These are phyloP conservation scores for Mycosphaerella sp. DNA, from an alignment of 2,329 filamentous ascomycete genomes.

Conservation along the genomic window DNA sequence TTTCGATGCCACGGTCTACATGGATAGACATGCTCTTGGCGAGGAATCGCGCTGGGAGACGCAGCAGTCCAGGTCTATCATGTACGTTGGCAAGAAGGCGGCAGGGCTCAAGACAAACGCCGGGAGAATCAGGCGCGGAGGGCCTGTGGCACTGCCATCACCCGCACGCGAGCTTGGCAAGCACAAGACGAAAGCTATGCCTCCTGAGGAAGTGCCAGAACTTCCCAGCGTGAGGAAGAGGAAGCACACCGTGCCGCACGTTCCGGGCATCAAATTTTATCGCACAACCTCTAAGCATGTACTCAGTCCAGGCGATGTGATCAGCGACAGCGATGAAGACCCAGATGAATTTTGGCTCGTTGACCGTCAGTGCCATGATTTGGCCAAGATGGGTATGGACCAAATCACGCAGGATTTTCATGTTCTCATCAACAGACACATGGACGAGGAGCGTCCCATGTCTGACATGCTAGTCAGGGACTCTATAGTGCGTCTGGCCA, in stretches of 20 bases:
- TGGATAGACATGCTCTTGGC: constrained; percentile 29
- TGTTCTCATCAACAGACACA: constrained; percentile 34
- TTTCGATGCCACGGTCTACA: constrained; percentile 31
- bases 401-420: constrained; percentile 32
- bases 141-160: background rate
- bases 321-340: constrained; percentile 43
- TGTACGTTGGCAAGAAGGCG: background rate
- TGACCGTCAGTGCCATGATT: constrained; percentile 29
- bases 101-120: background rate
- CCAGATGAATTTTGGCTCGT: constrained; percentile 36
- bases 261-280: constrained; percentile 36
- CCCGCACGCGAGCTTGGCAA: constrained; percentile 1
- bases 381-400: constrained; percentile 24
- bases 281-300: constrained; percentile 37
- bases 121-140: background rate
- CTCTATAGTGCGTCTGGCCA: constrained; percentile 37
- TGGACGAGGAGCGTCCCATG: constrained; percentile 34
- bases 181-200: constrained; percentile 6
- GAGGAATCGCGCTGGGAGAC: constrained; percentile 30
- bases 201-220: constrained; percentile 22
- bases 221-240: constrained; percentile 23
- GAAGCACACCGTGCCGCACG: constrained; percentile 34
- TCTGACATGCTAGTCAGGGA: constrained; percentile 34
- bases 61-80: constrained; percentile 1
- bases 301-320: constrained; percentile 33